Base-by-base conservation (phyloP, 2,329 filamentous ascomycete genomes). In the Aspergillus sp. region DNA sequence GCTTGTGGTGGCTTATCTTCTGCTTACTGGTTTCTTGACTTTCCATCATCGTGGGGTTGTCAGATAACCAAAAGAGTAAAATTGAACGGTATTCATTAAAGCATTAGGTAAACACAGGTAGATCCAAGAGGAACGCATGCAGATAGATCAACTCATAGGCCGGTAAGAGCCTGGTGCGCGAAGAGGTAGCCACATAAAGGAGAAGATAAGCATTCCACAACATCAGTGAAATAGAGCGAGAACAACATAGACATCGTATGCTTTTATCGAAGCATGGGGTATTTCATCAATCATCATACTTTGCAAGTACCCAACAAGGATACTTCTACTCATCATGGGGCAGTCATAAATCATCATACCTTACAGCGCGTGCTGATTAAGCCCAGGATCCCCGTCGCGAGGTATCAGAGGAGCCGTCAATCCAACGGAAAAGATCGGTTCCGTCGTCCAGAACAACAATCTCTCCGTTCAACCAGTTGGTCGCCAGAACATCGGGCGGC, bases 401-500 rank as follows among this genome's bases (percentile, higher is more conserved):
- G 2, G 39, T 4, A 5, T 55, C 39, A 2, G 53, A 30, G 11
- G 44, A 13, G 50, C 23, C 23, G 2, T 58, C 56, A 8, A 58
- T 53, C 56, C 56, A 58, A n/a, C 50, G 39, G 38, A 53, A 38
- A 15, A 58, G n/a, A 21, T 53, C 30, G 2, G 49, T 54, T 13
- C 56, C 56, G n/a, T 58, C 58, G 3, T 57, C 58, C 11, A 60
- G 47, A 13, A 51, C 32, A 11, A 60, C 32, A 5, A 17, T 8
- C 38, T 60, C 58, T 7, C 58, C 54, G 21, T 60, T 57, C 13
- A 60, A 36, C 58, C 58, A 60, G 15, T 60, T 49, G 5, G 48
- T 44, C 5, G 27, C 58, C 19, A 60, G n/a, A 5, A 56, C 54
- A 44, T 57, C 48, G 6, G 53, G 13, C 15, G 53, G 44, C 17